Evolutionary conservation across 805 yeast species (phyloP).

Genomic region (Ogataea dorogensis): DNA sequence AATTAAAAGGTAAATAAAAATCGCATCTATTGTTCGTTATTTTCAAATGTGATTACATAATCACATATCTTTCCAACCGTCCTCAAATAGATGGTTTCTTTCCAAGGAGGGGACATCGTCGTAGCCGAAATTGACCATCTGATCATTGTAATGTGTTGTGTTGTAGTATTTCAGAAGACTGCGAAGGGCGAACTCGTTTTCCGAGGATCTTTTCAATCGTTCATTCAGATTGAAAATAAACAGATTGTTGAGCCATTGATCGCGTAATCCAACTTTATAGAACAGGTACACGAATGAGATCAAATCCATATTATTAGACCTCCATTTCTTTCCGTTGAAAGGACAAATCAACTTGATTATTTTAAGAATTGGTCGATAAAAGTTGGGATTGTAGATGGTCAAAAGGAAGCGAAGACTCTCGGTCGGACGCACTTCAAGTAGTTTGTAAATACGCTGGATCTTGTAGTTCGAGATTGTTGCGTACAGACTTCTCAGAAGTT

Average conservation of each 20-base stretch:
- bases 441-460: conserved; percentile 67
- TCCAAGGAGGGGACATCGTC: conserved; percentile 28
- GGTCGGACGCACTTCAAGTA: conserved; percentile 63
- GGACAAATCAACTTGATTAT: conserved; percentile 80
- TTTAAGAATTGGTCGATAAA: conserved; percentile 70
- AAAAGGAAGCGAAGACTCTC: conserved; percentile 57
- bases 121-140: conserved; percentile 60
- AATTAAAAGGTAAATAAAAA: conserved; percentile 7
- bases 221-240: conserved; percentile 72
- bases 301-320: conserved; percentile 87
- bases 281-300: conserved; percentile 83
- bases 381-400: conserved; percentile 55
- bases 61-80: conserved; percentile 34
- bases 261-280: conserved; percentile 67
- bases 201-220: conserved; percentile 72
- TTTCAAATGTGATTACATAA: background rate
- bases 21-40: too few relatives aligned
- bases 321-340: conserved; percentile 93
- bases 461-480: conserved; percentile 58
- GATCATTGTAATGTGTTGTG: conserved; percentile 49
- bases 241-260: conserved; percentile 87
- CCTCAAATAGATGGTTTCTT: conserved; percentile 35
- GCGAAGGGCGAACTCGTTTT: conserved; percentile 82
- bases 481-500: conserved; percentile 54
- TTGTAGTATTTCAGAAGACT: conserved; percentile 78